Evolutionary conservation across 352 stramenopile species (phyloP).

Genomic region (Phytophthora meadii): DNA sequence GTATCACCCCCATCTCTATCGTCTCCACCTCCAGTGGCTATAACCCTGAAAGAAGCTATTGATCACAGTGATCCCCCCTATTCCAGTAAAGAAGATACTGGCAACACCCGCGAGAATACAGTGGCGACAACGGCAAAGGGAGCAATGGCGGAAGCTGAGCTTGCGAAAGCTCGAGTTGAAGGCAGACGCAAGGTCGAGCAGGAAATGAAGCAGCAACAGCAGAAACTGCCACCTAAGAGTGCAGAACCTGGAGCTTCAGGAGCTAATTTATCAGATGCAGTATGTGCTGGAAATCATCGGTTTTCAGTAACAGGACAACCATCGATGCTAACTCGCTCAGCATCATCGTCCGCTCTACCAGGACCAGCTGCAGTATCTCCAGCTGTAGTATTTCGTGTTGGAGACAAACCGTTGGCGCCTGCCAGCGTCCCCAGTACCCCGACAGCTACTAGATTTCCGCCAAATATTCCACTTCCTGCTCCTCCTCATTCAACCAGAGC

Average conservation of each 20-base stretch:
- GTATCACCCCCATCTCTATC: background rate
- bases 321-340: conserved; percentile 29
- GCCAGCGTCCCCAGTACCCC: conserved; percentile 8
- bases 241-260: background rate
- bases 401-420: conserved; percentile 1
- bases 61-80: conserved; percentile 4
- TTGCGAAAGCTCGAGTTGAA: conserved; percentile 74
- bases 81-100: background rate
- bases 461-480: background rate
- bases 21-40: conserved; percentile 1
- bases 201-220: conserved; percentile 48
- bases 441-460: background rate
- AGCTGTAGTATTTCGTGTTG: background rate
- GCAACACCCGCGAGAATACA: conserved; percentile 42
- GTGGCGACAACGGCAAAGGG: conserved; percentile 61
- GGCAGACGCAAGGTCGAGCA: conserved; percentile 62
- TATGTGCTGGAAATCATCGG: background rate
- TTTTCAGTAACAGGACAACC: conserved; percentile 3
- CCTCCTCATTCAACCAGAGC: background rate
- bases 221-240: no score
- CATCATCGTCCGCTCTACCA: conserved; percentile 38
- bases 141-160: conserved; percentile 69
- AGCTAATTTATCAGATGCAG: background rate
- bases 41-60: conserved; percentile 1
- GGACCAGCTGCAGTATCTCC: background rate